Percentiles rank a stretch among this genome's conserved stretches.
Evolutionary conservation across 2,329 filamentous ascomycete species (phyloP).

Genomic region (Diaporthe velutina): DNA sequence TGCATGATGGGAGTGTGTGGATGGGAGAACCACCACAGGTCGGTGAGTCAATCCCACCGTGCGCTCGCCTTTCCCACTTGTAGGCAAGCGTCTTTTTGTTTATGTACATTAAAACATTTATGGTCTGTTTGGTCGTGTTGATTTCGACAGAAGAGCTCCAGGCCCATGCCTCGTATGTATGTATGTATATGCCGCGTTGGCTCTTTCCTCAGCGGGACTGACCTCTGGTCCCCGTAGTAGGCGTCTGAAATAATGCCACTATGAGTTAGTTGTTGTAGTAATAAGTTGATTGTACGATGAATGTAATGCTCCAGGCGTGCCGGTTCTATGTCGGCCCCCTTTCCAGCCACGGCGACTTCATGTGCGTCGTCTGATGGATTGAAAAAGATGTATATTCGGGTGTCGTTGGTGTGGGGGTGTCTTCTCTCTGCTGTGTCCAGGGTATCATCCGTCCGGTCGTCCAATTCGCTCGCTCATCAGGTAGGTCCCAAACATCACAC

Average conservation of each 20-base stretch:
- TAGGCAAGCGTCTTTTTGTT: not conserved
- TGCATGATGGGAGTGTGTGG: not conserved
- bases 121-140: conserved; percentile 5
- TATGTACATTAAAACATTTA: conserved; percentile 29
- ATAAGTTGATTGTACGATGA: not conserved
- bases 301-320: conserved; percentile 6
- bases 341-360: not conserved
- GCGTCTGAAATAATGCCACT: not conserved
- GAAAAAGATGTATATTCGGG: not conserved
- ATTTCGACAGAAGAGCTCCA: conserved; percentile 29
- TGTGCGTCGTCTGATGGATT: not conserved
- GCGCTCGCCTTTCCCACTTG: not conserved
- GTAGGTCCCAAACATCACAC: not conserved
- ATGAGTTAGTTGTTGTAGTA: not conserved
- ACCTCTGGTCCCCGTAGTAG: not conserved
- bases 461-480: conserved; percentile 9
- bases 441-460: conserved; percentile 21
- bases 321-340: conserved; percentile 2
- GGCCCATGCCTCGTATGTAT: conserved; percentile 17
- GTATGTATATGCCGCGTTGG: conserved; percentile 7
- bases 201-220: not conserved
- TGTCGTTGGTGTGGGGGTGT: not conserved
- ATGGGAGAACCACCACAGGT: not conserved
- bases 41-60: not conserved
- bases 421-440: conserved; percentile 10